These are phyloP conservation scores for Coffea humblotiana DNA, from an alignment of 305 asterid species.

Conservation along the genomic window DNA sequence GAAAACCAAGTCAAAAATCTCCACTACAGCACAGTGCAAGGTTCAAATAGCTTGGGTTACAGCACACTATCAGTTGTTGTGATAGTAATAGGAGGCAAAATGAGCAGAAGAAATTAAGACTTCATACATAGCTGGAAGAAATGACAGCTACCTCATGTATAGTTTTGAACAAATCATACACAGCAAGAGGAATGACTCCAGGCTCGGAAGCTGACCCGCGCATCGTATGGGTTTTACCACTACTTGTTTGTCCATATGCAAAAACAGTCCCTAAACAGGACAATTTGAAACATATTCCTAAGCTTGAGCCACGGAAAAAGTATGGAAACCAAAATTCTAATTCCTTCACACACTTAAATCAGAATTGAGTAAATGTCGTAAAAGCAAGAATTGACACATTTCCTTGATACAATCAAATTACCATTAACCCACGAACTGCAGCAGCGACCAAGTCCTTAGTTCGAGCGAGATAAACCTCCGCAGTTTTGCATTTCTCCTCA, in stretches of 20 bases:
- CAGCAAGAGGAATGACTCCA: conserved; percentile 90
- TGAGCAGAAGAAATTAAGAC: background rate
- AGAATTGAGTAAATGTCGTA: background rate
- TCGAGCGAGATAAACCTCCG: conserved; percentile 64
- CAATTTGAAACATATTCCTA: background rate
- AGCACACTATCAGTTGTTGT: no score
- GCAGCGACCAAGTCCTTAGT: conserved; percentile 71
- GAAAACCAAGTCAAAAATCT: no score
- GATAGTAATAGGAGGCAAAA: background rate
- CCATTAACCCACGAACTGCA: conserved; percentile 82
- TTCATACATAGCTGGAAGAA: background rate
- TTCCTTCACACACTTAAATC: background rate
- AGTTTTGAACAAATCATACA: conserved; percentile 65
- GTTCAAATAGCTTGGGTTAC: no score
- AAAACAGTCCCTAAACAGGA: conserved; percentile 76
- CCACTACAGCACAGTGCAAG: no score
- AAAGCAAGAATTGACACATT: background rate
- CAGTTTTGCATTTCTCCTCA: conserved; percentile 63
- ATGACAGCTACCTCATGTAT: conserved; percentile 60
- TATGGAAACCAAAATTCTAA: background rate
- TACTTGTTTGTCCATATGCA: conserved; percentile 98
- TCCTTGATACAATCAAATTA: conserved; percentile 23
- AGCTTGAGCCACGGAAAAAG: no score
- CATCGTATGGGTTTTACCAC: conserved; percentile 97
- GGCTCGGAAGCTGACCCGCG: conserved; percentile 81